Evolutionary conservation across 2,329 filamentous ascomycete species (phyloP).

Genomic region (Proliferodiscus dingleyae): DNA sequence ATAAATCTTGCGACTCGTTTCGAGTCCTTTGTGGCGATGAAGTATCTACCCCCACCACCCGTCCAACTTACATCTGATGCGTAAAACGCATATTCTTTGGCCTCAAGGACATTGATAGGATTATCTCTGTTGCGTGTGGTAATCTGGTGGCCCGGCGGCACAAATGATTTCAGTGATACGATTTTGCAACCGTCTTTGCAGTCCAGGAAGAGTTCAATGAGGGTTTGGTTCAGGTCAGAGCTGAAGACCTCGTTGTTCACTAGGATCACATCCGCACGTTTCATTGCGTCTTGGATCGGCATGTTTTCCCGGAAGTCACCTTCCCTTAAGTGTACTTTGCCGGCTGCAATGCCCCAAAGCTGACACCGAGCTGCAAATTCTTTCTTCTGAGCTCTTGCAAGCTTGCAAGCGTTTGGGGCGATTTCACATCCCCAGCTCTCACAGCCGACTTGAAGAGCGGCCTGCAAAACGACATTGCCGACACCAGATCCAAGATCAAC

Average conservation of each 20-base stretch:
- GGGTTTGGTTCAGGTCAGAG: slow-evolving; percentile 74
- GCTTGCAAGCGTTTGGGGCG: slow-evolving; percentile 82
- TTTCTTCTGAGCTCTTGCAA: slow-evolving; percentile 72
- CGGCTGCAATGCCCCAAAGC: slow-evolving; percentile 82
- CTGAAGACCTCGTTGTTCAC: slow-evolving; percentile 99
- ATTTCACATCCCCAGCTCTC: slow-evolving; percentile 96
- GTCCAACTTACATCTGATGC: slow-evolving; percentile 83
- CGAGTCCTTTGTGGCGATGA: slow-evolving; percentile 67
- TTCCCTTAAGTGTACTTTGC: slow-evolving; percentile 71
- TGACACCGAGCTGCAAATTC: slow-evolving; percentile 83
- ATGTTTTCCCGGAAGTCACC: slow-evolving; percentile 78
- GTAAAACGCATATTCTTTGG: slow-evolving; percentile 65
- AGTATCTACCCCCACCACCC: slow-evolving; percentile 77
- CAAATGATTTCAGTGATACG: slow-evolving; percentile 88
- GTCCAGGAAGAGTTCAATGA: slow-evolving; percentile 88
- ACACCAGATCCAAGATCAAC: slow-evolving; percentile 94
- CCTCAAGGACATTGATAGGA: slow-evolving; percentile 76
- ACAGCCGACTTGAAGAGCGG: slow-evolving; percentile 86
- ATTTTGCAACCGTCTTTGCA: slow-evolving; percentile 86
- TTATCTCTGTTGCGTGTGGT: slow-evolving; percentile 69
- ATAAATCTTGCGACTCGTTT: slow-evolving; percentile 10
- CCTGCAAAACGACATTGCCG: slow-evolving; percentile 91
- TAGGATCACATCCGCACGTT: slow-evolving; percentile 86
- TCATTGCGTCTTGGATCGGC: slow-evolving; percentile 66
- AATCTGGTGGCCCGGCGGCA: slow-evolving; percentile 72